Evolutionary conservation across 345 rosid species (phyloP).

Genomic region (Euphorbia lathyris): DNA sequence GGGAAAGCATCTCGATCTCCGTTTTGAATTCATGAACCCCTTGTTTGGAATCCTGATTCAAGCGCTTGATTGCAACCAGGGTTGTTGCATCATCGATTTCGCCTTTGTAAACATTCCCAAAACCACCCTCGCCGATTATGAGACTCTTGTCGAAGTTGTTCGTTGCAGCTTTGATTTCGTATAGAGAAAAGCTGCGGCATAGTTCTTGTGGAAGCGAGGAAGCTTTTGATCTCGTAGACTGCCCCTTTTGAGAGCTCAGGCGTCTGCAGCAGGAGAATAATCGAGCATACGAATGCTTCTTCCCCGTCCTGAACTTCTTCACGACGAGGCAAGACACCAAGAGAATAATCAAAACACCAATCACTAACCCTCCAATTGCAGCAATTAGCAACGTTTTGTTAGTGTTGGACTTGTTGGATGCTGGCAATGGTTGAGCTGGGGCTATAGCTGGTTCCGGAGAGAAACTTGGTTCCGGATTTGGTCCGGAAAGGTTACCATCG

Average conservation of each 20-base stretch:
- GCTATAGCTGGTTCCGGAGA: neutral
- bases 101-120: constrained; percentile 2
- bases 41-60: constrained; percentile 2
- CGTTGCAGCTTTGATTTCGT: neutral
- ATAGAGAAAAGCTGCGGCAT: constrained; percentile 9
- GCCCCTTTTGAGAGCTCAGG: neutral
- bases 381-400: neutral
- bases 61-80: neutral
- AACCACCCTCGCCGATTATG: neutral
- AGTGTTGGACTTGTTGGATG: neutral
- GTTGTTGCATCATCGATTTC: neutral
- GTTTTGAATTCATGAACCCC: constrained; percentile 6
- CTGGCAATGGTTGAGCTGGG: neutral
- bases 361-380: neutral
- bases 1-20: constrained; percentile 11
- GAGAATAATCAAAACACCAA: neutral
- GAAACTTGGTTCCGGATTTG: neutral
- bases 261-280: neutral
- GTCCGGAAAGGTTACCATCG: neutral
- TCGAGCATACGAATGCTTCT: neutral
- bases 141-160: neutral
- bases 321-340: neutral
- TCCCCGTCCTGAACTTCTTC: neutral
- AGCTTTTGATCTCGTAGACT: neutral
- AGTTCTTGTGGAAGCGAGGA: neutral